Base-by-base conservation (phyloP, 805 yeast species). In the Ogataea henricii region DNA sequence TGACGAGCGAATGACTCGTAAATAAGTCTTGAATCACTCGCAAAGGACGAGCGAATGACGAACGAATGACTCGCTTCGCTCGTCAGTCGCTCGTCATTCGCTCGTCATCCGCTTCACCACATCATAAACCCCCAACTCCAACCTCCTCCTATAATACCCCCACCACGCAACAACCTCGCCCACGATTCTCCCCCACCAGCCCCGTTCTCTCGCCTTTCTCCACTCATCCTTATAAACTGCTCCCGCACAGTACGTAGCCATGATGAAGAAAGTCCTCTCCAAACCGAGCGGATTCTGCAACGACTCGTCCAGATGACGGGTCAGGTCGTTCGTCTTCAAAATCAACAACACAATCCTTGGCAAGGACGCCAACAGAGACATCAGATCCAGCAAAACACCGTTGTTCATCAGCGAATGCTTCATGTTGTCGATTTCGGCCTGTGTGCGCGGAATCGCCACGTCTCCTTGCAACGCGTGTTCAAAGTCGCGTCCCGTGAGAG, bases 401-500 rank as follows among this genome's bases (percentile, higher is more conserved):
- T 82, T 81, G 14, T 79, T 74, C n/a, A 79, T 61, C 30, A 94
- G 61, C 7, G 85, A 80, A 3, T 60, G 61, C 39, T 85, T 82
- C 87, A 94, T 91, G 23, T 71, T 74, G 4, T 67, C 70, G 32
- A 87, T 77, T 64, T 94, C 99, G 1, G 72, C 74, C 0, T 76
- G 72, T 17, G 79, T 68, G 44, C 97, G 74, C 0, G 67, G 62
- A 25, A 76, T 67, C 12, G 76, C 69, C 14, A 86, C 75, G 52
- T 87, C 85, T 44, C 85, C 82, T 52, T 77, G 76, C 45, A 87
- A 62, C 0, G 95, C 92, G 46, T 82, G 81, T 17, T 85, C 82
- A 20, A 87, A 87, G 57, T 91, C 95, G 48, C 99, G 74, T 1
- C 99, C 99, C 0, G 99, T 94, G 36, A 94, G 83, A 1, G 98